phyloP scores from a whole-genome alignment of 2,329 filamentous ascomycete genomes.

The Pseudogymnoascus sp. region DNA sequence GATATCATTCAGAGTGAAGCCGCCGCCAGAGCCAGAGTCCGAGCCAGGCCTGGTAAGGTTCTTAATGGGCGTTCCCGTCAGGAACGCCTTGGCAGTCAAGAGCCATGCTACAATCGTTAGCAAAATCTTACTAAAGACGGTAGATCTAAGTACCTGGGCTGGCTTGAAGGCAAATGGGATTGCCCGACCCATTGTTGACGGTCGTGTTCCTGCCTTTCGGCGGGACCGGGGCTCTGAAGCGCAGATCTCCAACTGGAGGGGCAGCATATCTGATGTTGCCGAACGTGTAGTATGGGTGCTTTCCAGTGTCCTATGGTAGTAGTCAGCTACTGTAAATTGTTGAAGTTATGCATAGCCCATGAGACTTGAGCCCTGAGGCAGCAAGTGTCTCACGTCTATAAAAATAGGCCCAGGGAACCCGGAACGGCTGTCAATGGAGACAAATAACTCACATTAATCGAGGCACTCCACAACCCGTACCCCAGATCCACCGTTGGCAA shows the following conservation, averaged over 20 bases:
- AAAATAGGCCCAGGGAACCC: neutral
- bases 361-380: neutral
- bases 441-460: slow-evolving; percentile 22
- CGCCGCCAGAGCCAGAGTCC: neutral
- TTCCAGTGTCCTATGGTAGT: slow-evolving; percentile 21
- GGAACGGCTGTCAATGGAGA: neutral
- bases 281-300: slow-evolving; percentile 30
- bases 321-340: neutral
- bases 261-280: slow-evolving; percentile 38
- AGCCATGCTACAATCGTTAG: slow-evolving; percentile 12
- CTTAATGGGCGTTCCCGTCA: slow-evolving; percentile 12
- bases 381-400: neutral
- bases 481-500: slow-evolving; percentile 24
- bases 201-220: slow-evolving; percentile 25
- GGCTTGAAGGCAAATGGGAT: slow-evolving; percentile 30
- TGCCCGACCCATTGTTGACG: slow-evolving; percentile 26
- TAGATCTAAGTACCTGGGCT: slow-evolving; percentile 16
- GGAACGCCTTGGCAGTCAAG: slow-evolving; percentile 19
- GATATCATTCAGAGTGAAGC: slow-evolving; percentile 10
- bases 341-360: neutral
- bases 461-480: slow-evolving; percentile 25
- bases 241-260: slow-evolving; percentile 34
- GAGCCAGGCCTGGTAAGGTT: neutral
- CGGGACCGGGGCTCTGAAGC: slow-evolving; percentile 35
- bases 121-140: neutral